Conservation (phyloP, 352 stramenopile species). For the Phytopythium helicoides region DNA sequence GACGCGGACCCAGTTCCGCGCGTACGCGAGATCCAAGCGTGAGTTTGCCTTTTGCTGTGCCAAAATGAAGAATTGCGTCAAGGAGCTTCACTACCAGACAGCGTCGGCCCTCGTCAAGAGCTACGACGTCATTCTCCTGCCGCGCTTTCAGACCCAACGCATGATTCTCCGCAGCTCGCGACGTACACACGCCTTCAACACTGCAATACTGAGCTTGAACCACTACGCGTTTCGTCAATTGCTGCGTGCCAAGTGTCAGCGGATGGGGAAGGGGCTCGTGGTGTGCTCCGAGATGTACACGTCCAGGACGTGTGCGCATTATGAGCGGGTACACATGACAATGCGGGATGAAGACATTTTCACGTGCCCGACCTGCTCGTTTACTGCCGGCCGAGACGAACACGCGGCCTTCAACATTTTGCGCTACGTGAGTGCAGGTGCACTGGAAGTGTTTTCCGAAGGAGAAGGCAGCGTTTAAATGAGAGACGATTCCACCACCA, state of each 20-base stretch:
- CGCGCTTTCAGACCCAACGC: neutral
- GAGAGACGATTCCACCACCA: no score
- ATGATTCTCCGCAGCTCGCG: neutral
- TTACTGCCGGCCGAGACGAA: neutral
- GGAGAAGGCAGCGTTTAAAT: no score
- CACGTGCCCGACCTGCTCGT: neutral
- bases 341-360: constrained; percentile 1
- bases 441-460: no score
- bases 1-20: neutral
- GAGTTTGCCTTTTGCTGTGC: neutral
- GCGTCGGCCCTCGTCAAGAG: neutral
- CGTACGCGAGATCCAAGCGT: constrained; percentile 3
- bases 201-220: neutral
- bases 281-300: constrained; percentile 8
- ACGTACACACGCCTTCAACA: neutral
- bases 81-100: constrained; percentile 2
- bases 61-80: constrained; percentile 2
- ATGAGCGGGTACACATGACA: neutral
- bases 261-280: constrained; percentile 4
- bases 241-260: constrained; percentile 1
- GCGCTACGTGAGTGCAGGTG: constrained; percentile 2
- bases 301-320: neutral
- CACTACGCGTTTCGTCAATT: constrained; percentile 6
- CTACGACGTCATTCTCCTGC: neutral
- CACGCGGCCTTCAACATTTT: constrained; percentile 5